Evolutionary conservation across 352 stramenopile genomes (phyloP).

Genomic region (Pythium scleroteichum): DNA sequence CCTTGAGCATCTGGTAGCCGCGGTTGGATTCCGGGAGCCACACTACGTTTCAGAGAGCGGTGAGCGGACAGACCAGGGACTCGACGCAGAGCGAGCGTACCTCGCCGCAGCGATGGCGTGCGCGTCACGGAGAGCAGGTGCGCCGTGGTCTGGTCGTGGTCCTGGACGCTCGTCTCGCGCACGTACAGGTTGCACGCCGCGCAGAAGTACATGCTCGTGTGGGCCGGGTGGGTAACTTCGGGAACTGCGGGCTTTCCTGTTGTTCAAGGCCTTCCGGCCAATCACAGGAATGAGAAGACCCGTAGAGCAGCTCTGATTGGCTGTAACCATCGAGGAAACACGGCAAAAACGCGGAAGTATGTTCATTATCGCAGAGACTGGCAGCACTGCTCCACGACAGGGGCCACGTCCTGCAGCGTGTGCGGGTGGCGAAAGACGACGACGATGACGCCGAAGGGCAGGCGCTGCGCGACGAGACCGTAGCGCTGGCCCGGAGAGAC

Average conservation of each 20-base stretch:
- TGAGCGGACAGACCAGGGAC: background rate
- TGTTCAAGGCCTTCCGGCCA: conserved; percentile 10
- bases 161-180: conserved; percentile 43
- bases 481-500: conserved; percentile 35
- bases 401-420: conserved; percentile 36
- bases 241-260: too few species aligned
- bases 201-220: conserved; percentile 56
- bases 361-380: conserved; percentile 26
- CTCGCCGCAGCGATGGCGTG: conserved; percentile 49
- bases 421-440: conserved; percentile 43
- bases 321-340: conserved; percentile 8
- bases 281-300: background rate
- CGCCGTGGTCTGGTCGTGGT: conserved; percentile 57
- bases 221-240: background rate
- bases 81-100: conserved; percentile 16
- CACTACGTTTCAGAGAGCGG: conserved; percentile 23
- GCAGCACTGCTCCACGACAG: conserved; percentile 39
- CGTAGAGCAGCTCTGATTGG: conserved; percentile 7
- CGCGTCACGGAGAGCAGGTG: conserved; percentile 52
- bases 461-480: conserved; percentile 47
- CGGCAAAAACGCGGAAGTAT: background rate
- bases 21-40: conserved; percentile 73
- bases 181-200: conserved; percentile 63
- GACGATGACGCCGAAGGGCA: conserved; percentile 52
- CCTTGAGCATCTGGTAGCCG: conserved; percentile 56